A percentile compares a stretch with the other conserved stretches of the same genome.
Evolutionary conservation across 257 asterid genomes (phyloP).

Genomic region (Prunella vulgaris): DNA sequence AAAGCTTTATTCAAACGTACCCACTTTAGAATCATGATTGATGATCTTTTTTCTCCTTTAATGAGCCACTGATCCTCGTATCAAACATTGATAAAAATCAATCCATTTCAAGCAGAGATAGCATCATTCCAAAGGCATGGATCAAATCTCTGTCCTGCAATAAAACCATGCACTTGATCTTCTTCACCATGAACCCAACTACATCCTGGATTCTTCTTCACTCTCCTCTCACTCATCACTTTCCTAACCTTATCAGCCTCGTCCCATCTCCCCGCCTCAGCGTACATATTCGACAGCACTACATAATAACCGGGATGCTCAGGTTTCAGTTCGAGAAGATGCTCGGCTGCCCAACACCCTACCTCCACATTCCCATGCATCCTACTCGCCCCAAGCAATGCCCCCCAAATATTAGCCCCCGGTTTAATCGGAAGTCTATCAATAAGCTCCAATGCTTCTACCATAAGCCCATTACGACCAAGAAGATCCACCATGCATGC

Average conservation of each 20-base stretch:
- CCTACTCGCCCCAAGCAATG: constrained; percentile 67
- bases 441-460: constrained; percentile 48
- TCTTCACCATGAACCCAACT: constrained; percentile 64
- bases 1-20: too few species aligned
- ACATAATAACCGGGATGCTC: constrained; percentile 72
- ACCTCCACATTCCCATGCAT: constrained; percentile 57
- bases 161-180: constrained; percentile 38
- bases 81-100: not conserved
- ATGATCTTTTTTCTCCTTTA: too few species aligned
- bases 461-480: constrained; percentile 65
- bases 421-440: constrained; percentile 35
- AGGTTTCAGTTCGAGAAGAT: constrained; percentile 48
- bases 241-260: constrained; percentile 69
- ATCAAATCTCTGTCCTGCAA: constrained; percentile 42
- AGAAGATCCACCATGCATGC: constrained; percentile 87
- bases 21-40: too few species aligned
- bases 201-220: constrained; percentile 71
- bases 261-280: constrained; percentile 74
- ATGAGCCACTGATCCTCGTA: not conserved
- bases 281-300: constrained; percentile 68
- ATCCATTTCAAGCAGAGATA: not conserved
- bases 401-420: constrained; percentile 65
- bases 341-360: constrained; percentile 79
- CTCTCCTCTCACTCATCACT: constrained; percentile 56
- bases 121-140: constrained; percentile 31